phyloP scores from a whole-genome alignment of 2,329 filamentous ascomycete genomes.

The Parascedosporium putredinis region DNA sequence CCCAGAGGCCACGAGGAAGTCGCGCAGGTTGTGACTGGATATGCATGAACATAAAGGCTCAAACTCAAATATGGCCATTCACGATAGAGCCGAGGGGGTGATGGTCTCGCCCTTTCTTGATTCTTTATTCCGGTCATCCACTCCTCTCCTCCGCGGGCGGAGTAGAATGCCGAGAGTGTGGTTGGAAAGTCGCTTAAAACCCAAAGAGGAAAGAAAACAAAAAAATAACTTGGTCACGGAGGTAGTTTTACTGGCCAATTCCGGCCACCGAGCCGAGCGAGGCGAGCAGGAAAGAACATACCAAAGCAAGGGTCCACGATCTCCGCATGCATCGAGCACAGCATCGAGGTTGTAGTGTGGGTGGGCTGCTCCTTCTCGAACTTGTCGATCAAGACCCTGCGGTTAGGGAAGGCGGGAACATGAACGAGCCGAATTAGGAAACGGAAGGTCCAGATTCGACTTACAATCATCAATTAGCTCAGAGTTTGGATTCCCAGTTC shows the following conservation, averaged over 20 bases:
- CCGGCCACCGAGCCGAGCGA: neutral
- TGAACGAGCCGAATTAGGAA: too few relatives aligned
- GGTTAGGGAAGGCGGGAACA: too few relatives aligned
- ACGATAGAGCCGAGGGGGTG: too few relatives aligned
- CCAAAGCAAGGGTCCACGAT: too few relatives aligned
- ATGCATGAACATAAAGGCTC: conserved; percentile 1
- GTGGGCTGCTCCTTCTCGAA: neutral
- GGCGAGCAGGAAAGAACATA: neutral
- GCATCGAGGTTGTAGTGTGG: neutral
- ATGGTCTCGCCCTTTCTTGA: too few relatives aligned
- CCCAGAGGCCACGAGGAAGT: neutral
- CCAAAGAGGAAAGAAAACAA: neutral
- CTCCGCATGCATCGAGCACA: too few relatives aligned
- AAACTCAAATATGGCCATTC: neutral
- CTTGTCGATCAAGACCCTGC: too few relatives aligned
- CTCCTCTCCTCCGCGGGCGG: neutral
- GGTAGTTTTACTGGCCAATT: neutral
- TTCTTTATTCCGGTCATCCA: too few relatives aligned
- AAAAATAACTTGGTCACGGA: neutral
- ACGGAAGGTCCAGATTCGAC: too few relatives aligned
- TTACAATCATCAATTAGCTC: too few relatives aligned
- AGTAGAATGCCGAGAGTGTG: too few relatives aligned
- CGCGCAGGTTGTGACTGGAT: neutral
- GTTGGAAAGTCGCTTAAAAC: neutral
- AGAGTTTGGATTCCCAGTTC: too few relatives aligned